Percentiles rank a stretch among this genome's conserved stretches.
phyloP scores from a whole-genome alignment of 352 stramenopile genomes.

The Globisporangium lucens region DNA sequence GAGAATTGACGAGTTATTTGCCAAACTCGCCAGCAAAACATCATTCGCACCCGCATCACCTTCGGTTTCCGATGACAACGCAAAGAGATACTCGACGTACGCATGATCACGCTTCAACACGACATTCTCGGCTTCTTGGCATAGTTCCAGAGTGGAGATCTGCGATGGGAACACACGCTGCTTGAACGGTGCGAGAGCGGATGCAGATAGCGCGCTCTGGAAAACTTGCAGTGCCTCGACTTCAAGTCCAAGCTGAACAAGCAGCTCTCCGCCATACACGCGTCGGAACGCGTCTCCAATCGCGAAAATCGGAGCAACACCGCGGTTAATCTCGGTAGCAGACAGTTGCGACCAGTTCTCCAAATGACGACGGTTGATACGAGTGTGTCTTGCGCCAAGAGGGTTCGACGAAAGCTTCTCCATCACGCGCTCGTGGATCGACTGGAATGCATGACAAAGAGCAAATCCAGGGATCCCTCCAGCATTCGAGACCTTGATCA shows the following conservation, averaged over 20 bases:
- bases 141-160: constrained; percentile 54
- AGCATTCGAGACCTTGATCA: constrained; percentile 58
- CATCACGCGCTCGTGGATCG: constrained; percentile 50
- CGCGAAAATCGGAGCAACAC: constrained; percentile 35
- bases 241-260: constrained; percentile 42
- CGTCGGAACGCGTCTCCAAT: constrained; percentile 58
- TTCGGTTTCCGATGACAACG: constrained; percentile 1
- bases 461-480: constrained; percentile 64
- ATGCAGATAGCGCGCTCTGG: constrained; percentile 28
- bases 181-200: constrained; percentile 15
- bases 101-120: constrained; percentile 54
- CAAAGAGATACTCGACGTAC: constrained; percentile 62
- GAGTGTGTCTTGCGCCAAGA: constrained; percentile 23
- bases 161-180: constrained; percentile 36
- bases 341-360: constrained; percentile 76
- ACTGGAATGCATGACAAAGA: constrained; percentile 62
- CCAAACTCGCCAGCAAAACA: constrained; percentile 31
- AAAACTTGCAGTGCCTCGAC: constrained; percentile 35
- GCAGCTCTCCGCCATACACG: constrained; percentile 57
- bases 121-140: constrained; percentile 49
- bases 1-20: constrained; percentile 15
- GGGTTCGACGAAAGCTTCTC: constrained; percentile 25
- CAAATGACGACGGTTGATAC: constrained; percentile 69
- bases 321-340: constrained; percentile 60
- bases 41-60: constrained; percentile 14